These are phyloP conservation scores for Aeschynomene evenia DNA, from an alignment of 306 rosid species.

Conservation along the genomic window DNA sequence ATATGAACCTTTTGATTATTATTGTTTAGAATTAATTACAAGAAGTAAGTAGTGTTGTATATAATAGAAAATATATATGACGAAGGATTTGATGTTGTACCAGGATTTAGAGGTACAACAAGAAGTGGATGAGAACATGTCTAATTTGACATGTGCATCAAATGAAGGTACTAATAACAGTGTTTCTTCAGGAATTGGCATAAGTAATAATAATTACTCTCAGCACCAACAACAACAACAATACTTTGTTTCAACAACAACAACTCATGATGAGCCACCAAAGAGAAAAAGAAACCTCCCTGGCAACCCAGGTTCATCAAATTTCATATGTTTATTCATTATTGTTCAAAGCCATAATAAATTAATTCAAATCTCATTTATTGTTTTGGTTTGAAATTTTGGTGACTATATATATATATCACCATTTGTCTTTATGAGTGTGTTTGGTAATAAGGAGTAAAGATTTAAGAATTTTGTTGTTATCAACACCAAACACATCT, in stretches of 20 bases:
- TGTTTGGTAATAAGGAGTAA: too few species aligned
- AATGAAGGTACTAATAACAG: constrained; percentile 87
- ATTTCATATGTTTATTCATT: background rate
- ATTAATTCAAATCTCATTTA: background rate
- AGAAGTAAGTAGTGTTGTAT: too few species aligned
- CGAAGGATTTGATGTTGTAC: constrained; percentile 58
- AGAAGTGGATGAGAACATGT: constrained; percentile 75
- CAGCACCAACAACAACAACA: constrained; percentile 47
- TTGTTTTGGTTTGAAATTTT: background rate
- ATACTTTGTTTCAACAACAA: too few species aligned
- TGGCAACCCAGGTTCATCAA: constrained; percentile 99
- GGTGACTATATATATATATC: too few species aligned
- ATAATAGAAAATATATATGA: too few species aligned
- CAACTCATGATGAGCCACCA: constrained; percentile 36
- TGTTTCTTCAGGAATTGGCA: constrained; percentile 70
- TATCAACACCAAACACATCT: too few species aligned
- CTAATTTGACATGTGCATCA: constrained; percentile 89
- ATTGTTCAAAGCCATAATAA: background rate
- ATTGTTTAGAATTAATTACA: too few species aligned
- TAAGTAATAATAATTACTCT: constrained; percentile 42
- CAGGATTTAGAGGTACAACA: constrained; percentile 42
- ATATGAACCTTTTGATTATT: too few species aligned
- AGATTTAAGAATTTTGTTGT: too few species aligned
- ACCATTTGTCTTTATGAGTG: too few species aligned
- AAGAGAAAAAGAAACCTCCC: constrained; percentile 96